phyloP scores from a whole-genome alignment of 345 rosid species.

The Eucalyptus polybractea region DNA sequence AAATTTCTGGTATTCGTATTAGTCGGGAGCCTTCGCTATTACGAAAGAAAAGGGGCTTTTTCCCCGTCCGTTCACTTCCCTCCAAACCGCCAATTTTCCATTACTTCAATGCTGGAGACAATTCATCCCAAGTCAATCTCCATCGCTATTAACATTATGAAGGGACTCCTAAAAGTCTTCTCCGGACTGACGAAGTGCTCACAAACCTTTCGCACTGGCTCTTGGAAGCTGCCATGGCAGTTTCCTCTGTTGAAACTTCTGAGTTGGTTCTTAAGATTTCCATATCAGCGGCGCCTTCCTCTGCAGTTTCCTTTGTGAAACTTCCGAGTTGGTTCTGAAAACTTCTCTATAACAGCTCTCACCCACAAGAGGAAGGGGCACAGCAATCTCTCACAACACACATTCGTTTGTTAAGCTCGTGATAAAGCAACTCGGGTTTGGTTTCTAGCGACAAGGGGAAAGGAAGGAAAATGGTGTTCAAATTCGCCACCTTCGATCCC shows the following conservation, averaged over 20 bases:
- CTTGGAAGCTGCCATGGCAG: not conserved
- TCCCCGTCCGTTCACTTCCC: not conserved
- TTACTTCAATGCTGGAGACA: not conserved
- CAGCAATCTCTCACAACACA: not conserved
- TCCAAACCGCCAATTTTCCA: not conserved
- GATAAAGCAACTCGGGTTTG: not conserved
- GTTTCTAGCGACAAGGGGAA: not conserved
- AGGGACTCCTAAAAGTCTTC: not conserved
- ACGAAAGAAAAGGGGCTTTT: too few relatives aligned
- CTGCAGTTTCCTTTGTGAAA: not conserved
- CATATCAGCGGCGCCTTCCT: accelerated
- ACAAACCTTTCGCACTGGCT: too few relatives aligned
- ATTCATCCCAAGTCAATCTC: not conserved
- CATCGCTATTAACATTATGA: not conserved
- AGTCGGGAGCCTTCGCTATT: not conserved
- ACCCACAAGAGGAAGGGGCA: not conserved
- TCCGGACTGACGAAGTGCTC: not conserved
- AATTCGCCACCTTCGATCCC: not conserved
- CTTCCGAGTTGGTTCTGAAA: not conserved
- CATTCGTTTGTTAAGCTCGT: not conserved
- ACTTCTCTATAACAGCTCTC: not conserved
- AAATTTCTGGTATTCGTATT: not conserved
- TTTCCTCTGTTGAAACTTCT: not conserved
- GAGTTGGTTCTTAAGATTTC: not conserved
- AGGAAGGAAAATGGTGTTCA: not conserved